These are phyloP conservation scores for Melampsora larici-populina DNA, from an alignment of 1,284 basidiomycete genomes.

Conservation along the genomic window DNA sequence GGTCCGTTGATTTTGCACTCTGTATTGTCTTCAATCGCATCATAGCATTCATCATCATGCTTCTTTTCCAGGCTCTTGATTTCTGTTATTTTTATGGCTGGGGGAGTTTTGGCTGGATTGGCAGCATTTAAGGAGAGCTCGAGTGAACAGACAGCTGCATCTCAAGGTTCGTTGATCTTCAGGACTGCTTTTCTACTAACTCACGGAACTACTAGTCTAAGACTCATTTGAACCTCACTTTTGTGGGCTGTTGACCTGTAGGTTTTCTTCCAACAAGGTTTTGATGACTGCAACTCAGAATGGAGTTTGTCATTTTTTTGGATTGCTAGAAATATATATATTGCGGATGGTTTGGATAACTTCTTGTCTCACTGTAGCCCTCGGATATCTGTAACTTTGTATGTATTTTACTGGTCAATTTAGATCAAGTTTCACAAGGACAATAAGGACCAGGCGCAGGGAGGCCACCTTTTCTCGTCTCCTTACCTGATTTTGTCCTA, in stretches of 20 bases:
- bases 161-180: slow-evolving; percentile 60
- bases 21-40: not conserved
- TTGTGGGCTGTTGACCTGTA: slow-evolving; percentile 30
- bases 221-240: not conserved
- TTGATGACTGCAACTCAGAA: not conserved
- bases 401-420: too few species aligned
- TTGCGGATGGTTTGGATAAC: too few species aligned
- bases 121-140: slow-evolving; percentile 27
- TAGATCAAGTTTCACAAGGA: too few species aligned
- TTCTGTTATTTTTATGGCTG: slow-evolving; percentile 74
- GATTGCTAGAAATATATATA: too few species aligned
- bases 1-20: slow-evolving; percentile 37
- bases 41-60: slow-evolving; percentile 13
- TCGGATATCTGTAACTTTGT: too few species aligned
- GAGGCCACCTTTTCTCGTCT: too few species aligned
- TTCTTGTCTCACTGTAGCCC: too few species aligned
- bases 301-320: too few species aligned
- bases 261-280: slow-evolving; percentile 13
- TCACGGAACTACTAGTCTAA: slow-evolving; percentile 53
- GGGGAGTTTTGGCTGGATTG: slow-evolving; percentile 66
- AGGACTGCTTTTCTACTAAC: slow-evolving; percentile 43
- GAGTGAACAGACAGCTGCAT: slow-evolving; percentile 64
- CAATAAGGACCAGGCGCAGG: too few species aligned
- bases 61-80: slow-evolving; percentile 77
- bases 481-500: too few species aligned